A percentile compares a stretch with the other conserved stretches of the same genome.
Conservation (phyloP, 129 eudicot species). For the Tanacetum coccineum region DNA sequence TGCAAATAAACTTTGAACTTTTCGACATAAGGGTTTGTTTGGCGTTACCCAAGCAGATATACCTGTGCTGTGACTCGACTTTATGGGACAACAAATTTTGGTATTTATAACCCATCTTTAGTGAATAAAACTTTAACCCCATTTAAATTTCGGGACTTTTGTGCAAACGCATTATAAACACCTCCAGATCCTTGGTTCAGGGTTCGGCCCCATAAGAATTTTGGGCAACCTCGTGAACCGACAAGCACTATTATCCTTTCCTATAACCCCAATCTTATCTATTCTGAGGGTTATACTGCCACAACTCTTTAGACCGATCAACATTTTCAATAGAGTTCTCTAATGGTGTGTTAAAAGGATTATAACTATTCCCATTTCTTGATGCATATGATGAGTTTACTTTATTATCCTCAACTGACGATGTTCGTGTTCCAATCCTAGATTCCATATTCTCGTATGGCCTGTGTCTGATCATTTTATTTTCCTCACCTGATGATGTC, state of each 20-base stretch:
- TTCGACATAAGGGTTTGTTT: too few species aligned
- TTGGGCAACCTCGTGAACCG: constrained; percentile 2
- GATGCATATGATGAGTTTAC: not conserved
- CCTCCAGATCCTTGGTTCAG: too few species aligned
- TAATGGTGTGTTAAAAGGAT: constrained; percentile 31
- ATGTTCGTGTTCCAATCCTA: constrained; percentile 31
- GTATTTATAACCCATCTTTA: too few species aligned
- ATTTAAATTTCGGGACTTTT: too few species aligned
- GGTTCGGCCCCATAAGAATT: not conserved
- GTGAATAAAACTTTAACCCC: too few species aligned
- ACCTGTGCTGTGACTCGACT: too few species aligned
- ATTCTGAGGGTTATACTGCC: constrained; percentile 47
- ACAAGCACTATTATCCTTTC: constrained; percentile 41
- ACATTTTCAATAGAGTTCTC: constrained; percentile 41
- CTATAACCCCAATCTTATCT: constrained; percentile 33
- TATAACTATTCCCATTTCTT: constrained; percentile 22
- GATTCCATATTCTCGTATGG: not conserved
- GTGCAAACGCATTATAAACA: too few species aligned
- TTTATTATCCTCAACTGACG: not conserved
- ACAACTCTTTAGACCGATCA: constrained; percentile 48
- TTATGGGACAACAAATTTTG: too few species aligned
- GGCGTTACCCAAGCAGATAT: too few species aligned
- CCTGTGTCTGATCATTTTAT: not conserved
- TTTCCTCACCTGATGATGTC: constrained; percentile 20
- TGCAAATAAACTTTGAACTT: too few species aligned